Conservation (phyloP, 1,139 yeast species). For the Meyerozyma smithsonii region DNA sequence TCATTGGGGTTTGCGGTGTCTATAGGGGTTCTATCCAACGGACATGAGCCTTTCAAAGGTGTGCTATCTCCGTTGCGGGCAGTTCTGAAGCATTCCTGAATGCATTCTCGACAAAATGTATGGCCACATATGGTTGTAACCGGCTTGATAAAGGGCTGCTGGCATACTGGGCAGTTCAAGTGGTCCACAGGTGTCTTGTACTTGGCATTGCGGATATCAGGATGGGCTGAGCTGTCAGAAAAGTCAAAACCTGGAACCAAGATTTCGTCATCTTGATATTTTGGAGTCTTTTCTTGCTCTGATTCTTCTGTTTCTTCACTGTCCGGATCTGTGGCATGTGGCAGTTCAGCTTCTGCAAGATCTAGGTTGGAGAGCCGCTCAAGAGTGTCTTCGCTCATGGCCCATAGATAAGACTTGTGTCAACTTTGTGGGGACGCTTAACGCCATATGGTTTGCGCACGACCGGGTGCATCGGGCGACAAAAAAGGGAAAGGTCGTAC, state of each 20-base stretch:
- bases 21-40: conserved; percentile 56
- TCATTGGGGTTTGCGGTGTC: conserved; percentile 35
- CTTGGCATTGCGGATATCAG: conserved; percentile 31
- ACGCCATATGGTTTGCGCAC: background rate
- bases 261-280: background rate
- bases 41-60: conserved; percentile 44
- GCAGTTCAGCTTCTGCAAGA: background rate
- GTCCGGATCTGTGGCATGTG: background rate
- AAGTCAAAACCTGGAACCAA: conserved; percentile 14
- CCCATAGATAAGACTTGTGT: background rate
- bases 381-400: background rate
- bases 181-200: conserved; percentile 46
- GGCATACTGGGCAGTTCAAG: conserved; percentile 54
- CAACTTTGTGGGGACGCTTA: background rate
- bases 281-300: background rate
- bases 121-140: conserved; percentile 57
- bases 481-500: conserved; percentile 67
- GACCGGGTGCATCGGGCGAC: background rate
- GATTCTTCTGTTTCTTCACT: background rate
- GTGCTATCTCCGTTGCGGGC: conserved; percentile 7
- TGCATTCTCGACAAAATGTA: conserved; percentile 52
- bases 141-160: conserved; percentile 52
- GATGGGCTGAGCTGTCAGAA: conserved; percentile 14
- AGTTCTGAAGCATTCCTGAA: conserved; percentile 43
- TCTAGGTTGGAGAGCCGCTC: background rate